These are phyloP conservation scores for Coniochaeta prunicola DNA, from an alignment of 2,329 filamentous ascomycete genomes.

Conservation along the genomic window DNA sequence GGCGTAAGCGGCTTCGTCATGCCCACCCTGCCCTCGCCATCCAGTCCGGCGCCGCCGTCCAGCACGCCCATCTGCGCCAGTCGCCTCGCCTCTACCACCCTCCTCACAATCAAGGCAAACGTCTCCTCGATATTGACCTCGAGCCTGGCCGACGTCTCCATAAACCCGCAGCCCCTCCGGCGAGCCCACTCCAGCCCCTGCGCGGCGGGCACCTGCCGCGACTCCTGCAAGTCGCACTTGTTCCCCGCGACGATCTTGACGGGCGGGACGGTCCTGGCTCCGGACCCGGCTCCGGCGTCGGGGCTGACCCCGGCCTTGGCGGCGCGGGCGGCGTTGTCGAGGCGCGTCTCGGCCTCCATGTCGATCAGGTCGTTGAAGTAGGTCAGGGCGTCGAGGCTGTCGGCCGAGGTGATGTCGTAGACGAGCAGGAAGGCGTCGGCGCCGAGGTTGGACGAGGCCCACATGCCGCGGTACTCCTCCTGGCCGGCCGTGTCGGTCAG, in stretches of 20 bases:
- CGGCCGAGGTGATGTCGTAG: constrained; percentile 72
- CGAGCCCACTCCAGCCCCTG: constrained; percentile 73
- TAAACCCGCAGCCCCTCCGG: constrained; percentile 68
- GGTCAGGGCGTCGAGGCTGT: constrained; percentile 62
- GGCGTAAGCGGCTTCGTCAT: constrained; percentile 53
- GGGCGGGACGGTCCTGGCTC: constrained; percentile 53
- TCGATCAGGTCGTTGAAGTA: constrained; percentile 81
- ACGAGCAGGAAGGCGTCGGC: constrained; percentile 80
- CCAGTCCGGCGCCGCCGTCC: constrained; percentile 19
- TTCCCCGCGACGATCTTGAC: constrained; percentile 82
- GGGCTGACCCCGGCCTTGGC: constrained; percentile 35
- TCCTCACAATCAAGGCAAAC: constrained; percentile 62
- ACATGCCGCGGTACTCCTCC: constrained; percentile 83
- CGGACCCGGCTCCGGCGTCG: constrained; percentile 9
- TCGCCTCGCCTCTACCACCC: constrained; percentile 51
- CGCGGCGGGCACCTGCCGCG: constrained; percentile 60
- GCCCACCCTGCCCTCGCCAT: constrained; percentile 39
- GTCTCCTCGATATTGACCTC: constrained; percentile 89
- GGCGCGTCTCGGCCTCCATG: constrained; percentile 66
- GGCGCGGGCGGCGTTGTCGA: constrained; percentile 54
- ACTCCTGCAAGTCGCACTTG: constrained; percentile 74
- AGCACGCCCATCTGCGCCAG: constrained; percentile 40
- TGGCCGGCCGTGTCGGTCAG: constrained; percentile 84
- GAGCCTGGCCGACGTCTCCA: constrained; percentile 79
- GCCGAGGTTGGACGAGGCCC: constrained; percentile 70